Percentiles rank a stretch among this genome's conserved stretches.
Evolutionary conservation across 2,329 filamentous ascomycete genomes (phyloP).

Genomic region (Pseudocercospora musae): DNA sequence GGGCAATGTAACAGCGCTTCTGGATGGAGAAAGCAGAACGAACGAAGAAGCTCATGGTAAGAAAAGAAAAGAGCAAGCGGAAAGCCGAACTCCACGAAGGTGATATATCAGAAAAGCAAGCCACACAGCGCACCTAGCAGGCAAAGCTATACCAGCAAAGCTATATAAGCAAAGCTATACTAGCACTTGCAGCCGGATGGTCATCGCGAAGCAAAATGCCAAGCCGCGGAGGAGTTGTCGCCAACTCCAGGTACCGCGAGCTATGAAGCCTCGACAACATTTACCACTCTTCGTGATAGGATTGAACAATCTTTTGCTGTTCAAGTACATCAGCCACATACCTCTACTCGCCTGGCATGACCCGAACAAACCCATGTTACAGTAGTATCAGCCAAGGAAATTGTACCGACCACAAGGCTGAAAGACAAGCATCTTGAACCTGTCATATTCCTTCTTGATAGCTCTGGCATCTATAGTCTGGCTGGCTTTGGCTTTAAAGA

Average conservation of each 20-base stretch:
- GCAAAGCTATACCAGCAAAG: neutral
- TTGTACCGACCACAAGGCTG: neutral
- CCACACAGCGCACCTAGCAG: neutral
- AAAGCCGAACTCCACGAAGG: neutral
- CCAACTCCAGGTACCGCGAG: neutral
- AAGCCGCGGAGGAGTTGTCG: neutral
- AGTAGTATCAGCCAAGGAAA: too few relatives aligned
- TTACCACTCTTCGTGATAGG: too few relatives aligned
- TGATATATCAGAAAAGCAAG: neutral
- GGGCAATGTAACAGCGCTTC: neutral
- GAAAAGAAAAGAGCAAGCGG: neutral
- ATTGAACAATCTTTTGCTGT: too few relatives aligned
- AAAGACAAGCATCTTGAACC: neutral
- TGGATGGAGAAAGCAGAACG: neutral
- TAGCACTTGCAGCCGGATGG: neutral
- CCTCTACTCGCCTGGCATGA: neutral
- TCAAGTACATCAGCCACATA: too few relatives aligned
- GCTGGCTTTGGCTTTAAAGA: neutral
- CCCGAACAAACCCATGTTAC: neutral
- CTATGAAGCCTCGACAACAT: neutral
- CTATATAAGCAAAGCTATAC: too few relatives aligned
- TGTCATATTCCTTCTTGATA: neutral
- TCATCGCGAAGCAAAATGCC: neutral
- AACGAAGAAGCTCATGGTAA: constrained; percentile 10
- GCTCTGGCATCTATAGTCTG: constrained; percentile 20